A percentile compares a stretch with the other conserved stretches of the same genome.
Conservation (phyloP, 2,329 filamentous ascomycete genomes). For the Colletotrichum sp. region DNA sequence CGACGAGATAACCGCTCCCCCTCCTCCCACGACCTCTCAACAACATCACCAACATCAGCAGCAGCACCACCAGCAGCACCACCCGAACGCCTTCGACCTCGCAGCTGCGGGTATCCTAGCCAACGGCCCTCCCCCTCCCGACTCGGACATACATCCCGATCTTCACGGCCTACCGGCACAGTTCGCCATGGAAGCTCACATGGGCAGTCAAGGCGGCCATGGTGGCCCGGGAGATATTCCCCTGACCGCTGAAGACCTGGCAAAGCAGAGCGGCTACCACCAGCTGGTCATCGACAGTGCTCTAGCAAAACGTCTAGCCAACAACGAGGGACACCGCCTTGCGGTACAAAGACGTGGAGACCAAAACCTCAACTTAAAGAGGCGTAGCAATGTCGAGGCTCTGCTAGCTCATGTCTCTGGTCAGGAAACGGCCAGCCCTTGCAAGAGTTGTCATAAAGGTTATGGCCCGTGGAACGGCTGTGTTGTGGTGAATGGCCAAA, state of each 20-base stretch:
- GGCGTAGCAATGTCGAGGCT: slow-evolving; percentile 65
- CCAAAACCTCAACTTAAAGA: slow-evolving; percentile 58
- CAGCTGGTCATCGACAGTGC: slow-evolving; percentile 56
- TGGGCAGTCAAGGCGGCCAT: slow-evolving; percentile 5
- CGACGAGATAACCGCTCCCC: slow-evolving; percentile 12
- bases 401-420: slow-evolving; percentile 63
- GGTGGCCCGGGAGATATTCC: not conserved
- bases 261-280: slow-evolving; percentile 50
- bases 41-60: slow-evolving; percentile 23
- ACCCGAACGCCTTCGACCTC: slow-evolving; percentile 31
- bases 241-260: slow-evolving; percentile 51
- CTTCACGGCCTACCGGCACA: slow-evolving; percentile 27
- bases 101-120: slow-evolving; percentile 33
- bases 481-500: slow-evolving; percentile 63
- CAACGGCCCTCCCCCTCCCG: slow-evolving; percentile 28
- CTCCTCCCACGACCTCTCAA: not conserved
- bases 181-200: slow-evolving; percentile 26
- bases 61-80: slow-evolving; percentile 20
- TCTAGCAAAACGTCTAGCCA: slow-evolving; percentile 58
- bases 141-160: slow-evolving; percentile 27
- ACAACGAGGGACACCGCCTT: slow-evolving; percentile 52
- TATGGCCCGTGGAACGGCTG: slow-evolving; percentile 65
- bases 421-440: slow-evolving; percentile 49
- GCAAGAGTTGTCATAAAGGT: slow-evolving; percentile 65
- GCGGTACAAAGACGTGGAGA: slow-evolving; percentile 59